Evolutionary conservation across 2,329 filamentous ascomycete genomes (phyloP), one percentile per base, ranked within the genome.

Genomic region (Grosmannia huntii): DNA sequence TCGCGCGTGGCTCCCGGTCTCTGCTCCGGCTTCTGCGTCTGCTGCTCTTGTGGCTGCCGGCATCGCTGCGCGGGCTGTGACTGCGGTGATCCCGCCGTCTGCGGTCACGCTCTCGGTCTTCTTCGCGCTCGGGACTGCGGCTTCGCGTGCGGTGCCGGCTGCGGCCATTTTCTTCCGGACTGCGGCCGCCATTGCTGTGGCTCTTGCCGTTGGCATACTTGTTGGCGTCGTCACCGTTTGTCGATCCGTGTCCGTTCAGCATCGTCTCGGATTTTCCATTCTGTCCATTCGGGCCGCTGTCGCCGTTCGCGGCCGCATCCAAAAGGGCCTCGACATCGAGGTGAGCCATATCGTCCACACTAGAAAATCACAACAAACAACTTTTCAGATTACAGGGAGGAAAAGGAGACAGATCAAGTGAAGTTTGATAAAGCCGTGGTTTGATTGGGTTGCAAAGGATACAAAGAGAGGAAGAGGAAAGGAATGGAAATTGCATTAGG

Each of bases 251-350:
- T n/a, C 53, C 53, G 31, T 57, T 59, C 27, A 5, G 33, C 53
- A 62, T 12, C 25, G 28, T 70, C 68, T 52, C 65, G 66, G 58
- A 74, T 75, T 60, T 78, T 78, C 63, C 82, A 44, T 44, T 54
- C 36, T 19, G 33, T 41, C 21, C 25, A n/a, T 44, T 54, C 74
- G 63, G 67, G 55, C 76, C 73, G 58, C 41, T 44, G 41, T 81
- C 81, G 62, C 74, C 72, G 63, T 76, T 83, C 63, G 79, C 89
- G 62, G 88, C 89, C 56, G 87, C 89, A 73, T 96, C 90, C 65
- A 96, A 84, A 64, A 96, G 81, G 64, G 90, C 89, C 78, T 96
- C 91, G 66, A 96, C 89, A 69, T 95, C 90, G 65, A 86, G 76
- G 71, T 79, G 79, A 69, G 84, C 84, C 84, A 86, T 86, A 59